Evolutionary conservation across 495 filamentous ascomycete genomes (phyloP), one percentile per base, ranked within the genome.

Genomic region (Penicillium roqueforti): DNA sequence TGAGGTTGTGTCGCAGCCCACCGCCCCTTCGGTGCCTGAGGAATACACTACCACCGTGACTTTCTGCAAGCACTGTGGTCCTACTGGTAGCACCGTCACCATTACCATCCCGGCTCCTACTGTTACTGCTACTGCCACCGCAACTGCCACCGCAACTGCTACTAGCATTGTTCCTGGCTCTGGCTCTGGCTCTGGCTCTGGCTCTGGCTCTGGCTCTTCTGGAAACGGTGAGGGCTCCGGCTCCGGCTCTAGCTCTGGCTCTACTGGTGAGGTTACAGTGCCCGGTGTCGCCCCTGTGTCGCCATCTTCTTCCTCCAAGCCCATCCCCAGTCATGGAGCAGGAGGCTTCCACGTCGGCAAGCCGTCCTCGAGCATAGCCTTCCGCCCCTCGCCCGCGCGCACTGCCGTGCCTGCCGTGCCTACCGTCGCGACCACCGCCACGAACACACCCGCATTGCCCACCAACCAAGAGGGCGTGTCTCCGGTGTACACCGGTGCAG

Each of bases 1-100:
- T 9, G 38, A 55, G 34, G 37, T 49, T 13, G 43, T 55, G 11
- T 36, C 59, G 13, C 39, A 44, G n/a, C 54, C 57, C 16, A 51
- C 62, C 8, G 31, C 41, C 19, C 23, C 45, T 7, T 28, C 64
- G 18, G 53, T 66, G 3, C 67, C 68, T 4, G 61, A 68, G 47
- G 70, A 65, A 47, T 70, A 68, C 62, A 75, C 68, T n/a, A 72
- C 70, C 16, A 73, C 72, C 4, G 67, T 67, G 6, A 67, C 67
- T 29, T 65, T 69, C 44, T 78, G 75, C 66, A 69, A 66, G 14
- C 62, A 67, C 7, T 79, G 76, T 44, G 71, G 58, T 28, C 61
- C 65, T 28, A 68, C 60, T 32, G 63, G 68, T 20, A 65, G 66
- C 3, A 63, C 66, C 3, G 47, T 73, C 56, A 76, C 71, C 13